Percentiles rank a stretch among this genome's conserved stretches.
Conservation (phyloP, 441 rosid genomes). For the Pelargonium cotyledonis region DNA sequence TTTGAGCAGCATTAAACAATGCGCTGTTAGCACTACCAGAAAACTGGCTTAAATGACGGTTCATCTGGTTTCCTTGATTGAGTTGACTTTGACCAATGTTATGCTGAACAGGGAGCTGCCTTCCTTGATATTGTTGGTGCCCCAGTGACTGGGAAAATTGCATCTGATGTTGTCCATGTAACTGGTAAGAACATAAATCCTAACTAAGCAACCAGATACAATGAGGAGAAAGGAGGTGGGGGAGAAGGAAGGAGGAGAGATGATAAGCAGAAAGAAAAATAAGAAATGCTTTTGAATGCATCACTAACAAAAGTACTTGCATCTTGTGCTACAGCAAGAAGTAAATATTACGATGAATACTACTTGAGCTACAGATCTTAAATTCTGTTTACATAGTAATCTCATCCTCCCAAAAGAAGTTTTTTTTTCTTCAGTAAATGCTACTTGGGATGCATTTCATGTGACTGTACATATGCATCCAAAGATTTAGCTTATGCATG, state of each 20-base stretch:
- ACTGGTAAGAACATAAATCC: conserved; percentile 23
- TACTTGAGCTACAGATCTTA: not conserved
- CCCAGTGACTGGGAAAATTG: conserved; percentile 81
- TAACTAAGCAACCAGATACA: not conserved
- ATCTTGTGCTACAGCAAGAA: not conserved
- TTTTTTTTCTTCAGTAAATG: not conserved
- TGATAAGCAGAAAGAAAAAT: not conserved
- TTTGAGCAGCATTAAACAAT: conserved; percentile 86
- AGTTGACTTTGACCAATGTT: conserved; percentile 86
- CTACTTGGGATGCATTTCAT: not conserved
- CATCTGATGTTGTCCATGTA: conserved; percentile 89
- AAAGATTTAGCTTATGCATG: not conserved
- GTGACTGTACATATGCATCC: not conserved
- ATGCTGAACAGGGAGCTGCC: conserved; percentile 81
- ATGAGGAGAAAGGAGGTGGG: not conserved
- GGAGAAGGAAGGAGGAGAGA: not conserved
- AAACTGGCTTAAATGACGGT: conserved; percentile 77
- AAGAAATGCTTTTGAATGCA: not conserved
- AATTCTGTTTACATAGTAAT: not conserved
- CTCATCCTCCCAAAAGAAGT: not conserved
- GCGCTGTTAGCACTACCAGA: conserved; percentile 71
- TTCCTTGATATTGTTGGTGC: conserved; percentile 83
- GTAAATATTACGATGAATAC: not conserved
- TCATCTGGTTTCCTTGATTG: conserved; percentile 66
- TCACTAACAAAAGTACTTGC: not conserved